phyloP scores from a whole-genome alignment of 2,329 filamentous ascomycete genomes.

The Colletotrichum chrysophilum region DNA sequence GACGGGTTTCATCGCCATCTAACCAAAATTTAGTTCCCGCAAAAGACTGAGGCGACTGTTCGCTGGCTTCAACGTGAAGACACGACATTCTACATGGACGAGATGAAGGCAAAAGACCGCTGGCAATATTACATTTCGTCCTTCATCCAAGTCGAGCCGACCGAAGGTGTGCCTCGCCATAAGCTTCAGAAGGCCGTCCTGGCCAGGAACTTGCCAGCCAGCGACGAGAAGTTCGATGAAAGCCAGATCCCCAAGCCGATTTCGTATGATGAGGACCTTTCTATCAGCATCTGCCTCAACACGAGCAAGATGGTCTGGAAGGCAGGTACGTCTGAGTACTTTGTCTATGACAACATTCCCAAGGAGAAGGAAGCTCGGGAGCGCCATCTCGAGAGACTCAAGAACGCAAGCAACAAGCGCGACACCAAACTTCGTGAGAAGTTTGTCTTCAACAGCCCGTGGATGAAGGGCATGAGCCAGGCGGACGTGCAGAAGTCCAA shows the following conservation, averaged over 20 bases:
- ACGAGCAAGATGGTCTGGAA: conserved; percentile 83
- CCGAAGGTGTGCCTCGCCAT: conserved; percentile 74
- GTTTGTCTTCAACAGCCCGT: conserved; percentile 80
- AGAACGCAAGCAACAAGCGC: conserved; percentile 64
- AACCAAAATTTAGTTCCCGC: conserved; percentile 62
- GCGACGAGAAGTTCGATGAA: conserved; percentile 68
- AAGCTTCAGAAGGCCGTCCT: conserved; percentile 73
- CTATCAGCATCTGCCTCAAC: conserved; percentile 77
- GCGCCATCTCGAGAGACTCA: conserved; percentile 51
- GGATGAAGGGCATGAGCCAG: conserved; percentile 80
- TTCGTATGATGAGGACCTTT: conserved; percentile 70
- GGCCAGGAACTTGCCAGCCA: conserved; percentile 70
- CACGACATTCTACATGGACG: conserved; percentile 84
- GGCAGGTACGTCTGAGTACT: conserved; percentile 72
- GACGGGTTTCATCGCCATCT: conserved; percentile 24
- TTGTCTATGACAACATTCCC: conserved; percentile 72
- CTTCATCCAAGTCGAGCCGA: conserved; percentile 87
- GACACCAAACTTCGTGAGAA: conserved; percentile 77
- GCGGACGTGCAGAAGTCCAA: conserved; percentile 79
- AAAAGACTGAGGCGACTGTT: conserved; percentile 70
- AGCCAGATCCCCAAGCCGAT: conserved; percentile 66
- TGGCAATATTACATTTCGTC: conserved; percentile 98
- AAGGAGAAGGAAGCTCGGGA: conserved; percentile 70
- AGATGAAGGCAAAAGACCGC: conserved; percentile 80
- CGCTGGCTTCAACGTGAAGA: conserved; percentile 74